Evolutionary conservation across 2,329 filamentous ascomycete genomes (phyloP).

Genomic region (Neophaeococcomyces aloes): DNA sequence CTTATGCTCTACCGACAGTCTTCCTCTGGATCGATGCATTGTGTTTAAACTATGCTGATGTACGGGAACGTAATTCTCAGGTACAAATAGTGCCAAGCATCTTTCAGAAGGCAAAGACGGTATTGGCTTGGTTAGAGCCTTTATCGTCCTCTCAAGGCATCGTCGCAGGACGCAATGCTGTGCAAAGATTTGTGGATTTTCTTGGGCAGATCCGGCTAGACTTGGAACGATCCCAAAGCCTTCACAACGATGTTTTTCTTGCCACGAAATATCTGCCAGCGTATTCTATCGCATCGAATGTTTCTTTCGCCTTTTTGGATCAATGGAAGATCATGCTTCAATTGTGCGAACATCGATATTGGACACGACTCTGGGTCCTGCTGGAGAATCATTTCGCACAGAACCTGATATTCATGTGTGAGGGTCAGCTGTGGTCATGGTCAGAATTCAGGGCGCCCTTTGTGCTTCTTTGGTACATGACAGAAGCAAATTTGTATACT

Average conservation of each 20-base stretch:
- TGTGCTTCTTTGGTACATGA: slow-evolving; percentile 6
- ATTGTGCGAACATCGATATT: slow-evolving; percentile 4
- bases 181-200: slow-evolving; percentile 1
- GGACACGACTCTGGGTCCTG: slow-evolving; percentile 5
- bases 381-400: slow-evolving; percentile 7
- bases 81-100: slow-evolving; percentile 21
- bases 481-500: background rate
- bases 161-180: background rate
- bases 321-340: slow-evolving; percentile 1
- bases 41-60: slow-evolving; percentile 20
- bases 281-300: background rate
- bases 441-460: slow-evolving; percentile 6
- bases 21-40: slow-evolving; percentile 21
- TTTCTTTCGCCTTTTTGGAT: background rate
- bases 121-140: slow-evolving; percentile 21
- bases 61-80: slow-evolving; percentile 18
- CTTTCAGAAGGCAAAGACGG: slow-evolving; percentile 17
- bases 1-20: slow-evolving; percentile 2
- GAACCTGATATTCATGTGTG: slow-evolving; percentile 4
- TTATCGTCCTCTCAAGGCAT: background rate
- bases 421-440: slow-evolving; percentile 4
- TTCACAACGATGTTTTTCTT: background rate
- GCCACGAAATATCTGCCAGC: background rate
- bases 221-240: background rate
- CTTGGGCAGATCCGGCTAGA: background rate